Base-by-base conservation (phyloP, 2,329 filamentous ascomycete genomes). In the Pseudofabraea citricarpa region DNA sequence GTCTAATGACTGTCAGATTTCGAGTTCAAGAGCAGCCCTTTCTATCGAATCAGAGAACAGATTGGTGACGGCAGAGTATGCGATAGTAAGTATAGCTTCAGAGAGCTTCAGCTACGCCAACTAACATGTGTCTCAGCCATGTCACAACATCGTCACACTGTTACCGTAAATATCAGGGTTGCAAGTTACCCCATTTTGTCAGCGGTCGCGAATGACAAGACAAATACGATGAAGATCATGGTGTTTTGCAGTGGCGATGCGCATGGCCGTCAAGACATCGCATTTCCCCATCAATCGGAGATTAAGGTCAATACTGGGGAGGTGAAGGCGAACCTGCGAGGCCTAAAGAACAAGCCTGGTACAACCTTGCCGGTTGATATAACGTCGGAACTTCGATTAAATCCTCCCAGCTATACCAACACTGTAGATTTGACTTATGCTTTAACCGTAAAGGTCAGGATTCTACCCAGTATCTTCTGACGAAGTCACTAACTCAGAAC, bases 341-440 rank as follows among this genome's bases (percentile, higher is more conserved):
- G 93, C 4, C 67, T 98, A 49, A 98, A 98, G 67, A 96, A 95
- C 64, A 95, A 93, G 64, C 88, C 91, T 6, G 93, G 93, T 18
- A 94, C 93, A 35, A 98, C 93, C 31, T 83, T 89, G 57, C 93
- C 93, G 6, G 90, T 88, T 36, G 93, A 98, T 65, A 85, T 98
- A 49, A 98, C 93, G 6, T 72, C 77, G 51, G 75, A 80, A 47
- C 71, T 97, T 36, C 80, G 84, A 15, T 77, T 87, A 22, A 82
- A 79, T 50, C 77, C 81, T 9, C 59, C 73, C 15, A 74, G 74
- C 33, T 94, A 91, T 59, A 69, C 70, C 42, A 97, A 97, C 60
- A 81, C 73, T 39, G 70, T 98, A 48, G 79, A 86, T 45, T 83
- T 98, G 64, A 95, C 89, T 31, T 98, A 96, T 66, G 93, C 93